Base-by-base conservation (phyloP, 2,329 filamentous ascomycete genomes). In the Rasamsonia emersonii region DNA sequence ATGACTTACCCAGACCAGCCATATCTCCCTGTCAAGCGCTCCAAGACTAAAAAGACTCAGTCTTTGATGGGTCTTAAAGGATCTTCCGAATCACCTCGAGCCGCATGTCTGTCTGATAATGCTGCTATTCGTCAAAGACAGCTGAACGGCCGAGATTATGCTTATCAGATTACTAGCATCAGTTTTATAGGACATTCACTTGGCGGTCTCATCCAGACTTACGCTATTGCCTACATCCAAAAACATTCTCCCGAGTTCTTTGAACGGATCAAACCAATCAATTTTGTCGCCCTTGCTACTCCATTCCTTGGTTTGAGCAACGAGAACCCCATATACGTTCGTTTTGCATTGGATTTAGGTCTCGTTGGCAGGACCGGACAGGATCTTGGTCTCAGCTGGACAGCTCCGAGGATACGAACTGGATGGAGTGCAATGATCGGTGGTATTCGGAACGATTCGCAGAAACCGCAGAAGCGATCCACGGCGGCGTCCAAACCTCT, bases 291-390 rank as follows among this genome's bases (percentile, higher is more conserved):
- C 17, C 65, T 96, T 44, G 88, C 89, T 10, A 81, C 88, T 1
- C 89, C 89, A 0, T 86, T 95, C 44, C 64, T 96, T 1, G 89
- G 89, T 0, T 65, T 96, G 21, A 96, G 89, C 58, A 95, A 98
- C 54, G 91, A 98, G 54, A 98, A 98, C 47, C 91, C 91, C 0
- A 70, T 96, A 35, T 98, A 98, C 54, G 84, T 98, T 58, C 93
- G 88, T 50, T 96, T 98, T 56, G 91, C 91, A 0, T 67, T 98
- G 3, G 91, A 98, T 54, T 93, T 96, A 61, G 91, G 91, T 0
- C 71, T 98, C 1, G 89, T 98, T 9, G 91, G 91, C n/a, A 75
- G 89, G 33, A 95, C 91, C 3, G 91, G 91, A 5, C 86, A 96
- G 57, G 91, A 98, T 61, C 70, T 98, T 6, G 91, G 91, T 14